Base-by-base conservation (phyloP, 768 basidiomycete genomes). In the Suillus subaureus region DNA sequence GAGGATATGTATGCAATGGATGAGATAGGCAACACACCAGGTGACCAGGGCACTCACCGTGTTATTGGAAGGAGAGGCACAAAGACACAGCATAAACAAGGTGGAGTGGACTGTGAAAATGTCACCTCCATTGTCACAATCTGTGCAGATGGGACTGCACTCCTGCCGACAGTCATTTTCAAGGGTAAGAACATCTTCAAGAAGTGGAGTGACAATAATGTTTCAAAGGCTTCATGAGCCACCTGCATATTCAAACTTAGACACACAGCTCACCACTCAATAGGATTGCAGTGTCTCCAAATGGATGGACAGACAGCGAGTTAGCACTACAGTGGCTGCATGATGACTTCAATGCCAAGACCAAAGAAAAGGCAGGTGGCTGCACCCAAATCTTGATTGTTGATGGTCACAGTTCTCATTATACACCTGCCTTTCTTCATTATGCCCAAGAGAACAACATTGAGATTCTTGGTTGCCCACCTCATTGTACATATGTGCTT, bases 371-470 rank as follows among this genome's bases (percentile, higher is more conserved):
- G 62, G 79, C 79, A 15, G 65, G 31, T 40, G 79, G 79, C 1
- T 13, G 62, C 6, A 66, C 70, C 3, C 49, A 75, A 11, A 69
- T 81, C 28, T 73, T 84, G 4, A 43, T 81, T 35, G 64, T 83
- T 12, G 80, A 83, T 72, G 79, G 83, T 1, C 83, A 84, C 61
- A 74, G 69, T 62, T 83, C 79, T 0, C 83, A 84, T 65, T 78
- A 73, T 67, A 74, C 71, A 0, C 61, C 64, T 15, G 68, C 71
- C 8, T 70, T 83, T 54, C 71, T 85, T 28, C 63, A 78, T 12
- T 81, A 73, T 71, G 72, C 74, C 0, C 12, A 31, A 5, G 67
- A 66, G 54, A 68, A 80, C 70, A 81, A 82, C 62, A 83, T 85
- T 60, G 49, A 66, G 4, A 62, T 83, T 15, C 66, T 79, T 18